Evolutionary conservation across 768 basidiomycete genomes (phyloP).

Genomic region (Rhizopogon vinicolor): DNA sequence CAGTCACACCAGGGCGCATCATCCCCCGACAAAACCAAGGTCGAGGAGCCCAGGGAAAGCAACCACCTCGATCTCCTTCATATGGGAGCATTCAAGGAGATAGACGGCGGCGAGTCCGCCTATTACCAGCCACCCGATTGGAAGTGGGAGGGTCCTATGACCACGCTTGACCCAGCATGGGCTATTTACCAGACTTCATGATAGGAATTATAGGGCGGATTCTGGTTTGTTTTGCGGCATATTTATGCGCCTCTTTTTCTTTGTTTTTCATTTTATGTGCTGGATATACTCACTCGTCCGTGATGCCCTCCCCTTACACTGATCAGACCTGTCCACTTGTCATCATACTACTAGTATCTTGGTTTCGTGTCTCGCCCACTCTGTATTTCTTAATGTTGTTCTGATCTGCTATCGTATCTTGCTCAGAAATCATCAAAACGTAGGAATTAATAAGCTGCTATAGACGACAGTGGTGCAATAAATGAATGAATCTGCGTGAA

Average conservation of each 20-base stretch:
- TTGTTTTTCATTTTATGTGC: constrained; percentile 34
- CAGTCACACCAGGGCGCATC: constrained; percentile 36
- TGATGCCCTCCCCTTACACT: constrained; percentile 30
- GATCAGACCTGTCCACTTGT: constrained; percentile 22
- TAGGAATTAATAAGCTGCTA: constrained; percentile 1
- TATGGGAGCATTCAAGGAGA: constrained; percentile 60
- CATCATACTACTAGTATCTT: constrained; percentile 35
- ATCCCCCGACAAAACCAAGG: constrained; percentile 46
- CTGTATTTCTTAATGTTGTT: constrained; percentile 60
- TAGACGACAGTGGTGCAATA: background rate
- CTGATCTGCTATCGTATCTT: constrained; percentile 50
- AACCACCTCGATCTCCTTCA: constrained; percentile 47
- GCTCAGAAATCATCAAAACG: constrained; percentile 22
- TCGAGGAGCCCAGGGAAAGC: constrained; percentile 36
- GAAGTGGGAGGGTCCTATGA: constrained; percentile 75
- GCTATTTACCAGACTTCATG: constrained; percentile 47
- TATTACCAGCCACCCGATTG: constrained; percentile 55
- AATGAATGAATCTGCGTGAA: background rate
- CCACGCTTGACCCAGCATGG: constrained; percentile 65
- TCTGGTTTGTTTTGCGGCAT: constrained; percentile 9
- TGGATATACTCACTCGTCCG: constrained; percentile 36
- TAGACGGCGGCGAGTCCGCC: constrained; percentile 71
- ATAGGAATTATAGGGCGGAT: constrained; percentile 36
- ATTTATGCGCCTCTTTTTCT: constrained; percentile 31
- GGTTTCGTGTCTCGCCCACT: constrained; percentile 37